A percentile compares a stretch with the other conserved stretches of the same genome.
These are phyloP conservation scores for Trapa incisa DNA, from an alignment of 345 rosid genomes.

Conservation along the genomic window DNA sequence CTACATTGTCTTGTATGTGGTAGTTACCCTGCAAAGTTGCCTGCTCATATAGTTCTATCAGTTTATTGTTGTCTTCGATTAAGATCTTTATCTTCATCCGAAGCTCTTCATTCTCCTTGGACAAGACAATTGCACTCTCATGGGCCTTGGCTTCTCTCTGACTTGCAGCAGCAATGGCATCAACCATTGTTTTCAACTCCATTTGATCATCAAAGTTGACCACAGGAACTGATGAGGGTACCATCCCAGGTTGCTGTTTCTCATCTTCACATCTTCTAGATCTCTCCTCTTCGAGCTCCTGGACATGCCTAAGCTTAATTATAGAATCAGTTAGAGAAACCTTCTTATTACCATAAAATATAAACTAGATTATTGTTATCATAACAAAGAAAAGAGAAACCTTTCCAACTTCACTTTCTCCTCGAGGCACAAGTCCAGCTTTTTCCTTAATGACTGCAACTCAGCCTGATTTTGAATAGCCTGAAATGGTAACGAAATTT, in stretches of 20 bases:
- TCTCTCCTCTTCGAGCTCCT: slow-evolving; percentile 48
- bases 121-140: slow-evolving; percentile 49
- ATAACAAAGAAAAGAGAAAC: slow-evolving; percentile 16
- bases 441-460: slow-evolving; percentile 53
- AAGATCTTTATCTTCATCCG: slow-evolving; percentile 16
- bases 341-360: background rate
- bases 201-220: slow-evolving; percentile 42
- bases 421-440: slow-evolving; percentile 44
- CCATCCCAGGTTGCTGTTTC: slow-evolving; percentile 12
- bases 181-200: slow-evolving; percentile 93
- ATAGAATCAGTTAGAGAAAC: background rate
- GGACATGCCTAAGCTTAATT: slow-evolving; percentile 17
- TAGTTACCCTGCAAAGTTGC: slow-evolving; percentile 47
- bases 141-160: slow-evolving; percentile 90
- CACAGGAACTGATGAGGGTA: slow-evolving; percentile 13
- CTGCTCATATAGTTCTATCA: slow-evolving; percentile 75
- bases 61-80: slow-evolving; percentile 55
- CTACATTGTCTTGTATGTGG: slow-evolving; percentile 5
- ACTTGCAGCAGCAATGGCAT: slow-evolving; percentile 89
- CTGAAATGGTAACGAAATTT: slow-evolving; percentile 17
- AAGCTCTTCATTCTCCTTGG: slow-evolving; percentile 57
- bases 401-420: slow-evolving; percentile 71
- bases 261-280: slow-evolving; percentile 20
- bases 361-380: background rate
- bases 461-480: slow-evolving; percentile 77